Base-by-base conservation (phyloP, 768 basidiomycete genomes). In the Tricholomella constricta region DNA sequence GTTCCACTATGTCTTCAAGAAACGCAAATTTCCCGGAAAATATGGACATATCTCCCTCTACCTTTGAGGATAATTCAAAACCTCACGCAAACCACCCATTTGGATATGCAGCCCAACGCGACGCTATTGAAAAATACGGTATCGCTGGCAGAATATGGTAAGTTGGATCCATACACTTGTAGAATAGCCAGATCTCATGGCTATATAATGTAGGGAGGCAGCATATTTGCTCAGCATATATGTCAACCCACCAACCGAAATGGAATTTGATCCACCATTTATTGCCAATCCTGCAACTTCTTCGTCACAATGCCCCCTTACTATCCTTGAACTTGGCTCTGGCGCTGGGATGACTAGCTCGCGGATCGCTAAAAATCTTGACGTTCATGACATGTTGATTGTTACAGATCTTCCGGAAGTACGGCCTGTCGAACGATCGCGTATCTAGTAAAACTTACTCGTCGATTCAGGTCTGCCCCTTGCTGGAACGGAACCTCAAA, bases 61-160 rank as follows among this genome's bases (percentile, higher is more conserved):
- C 15, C 35, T 40, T 14, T 7, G 55, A 57, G 11, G 44, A 55
- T 26, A 41, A 51, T 4, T 29, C 41, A 6, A 2, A 15, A 15
- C 26, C 12, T 23, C 27, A 45, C 38, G 9, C 27, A 3, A 45
- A 38, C 15, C 45, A 57, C 15, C 45, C 51, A 6, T 79, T 75
- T 60, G 67, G 70, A 20, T 43, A 55, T 7, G 45, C 58, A 27
- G 73, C 74, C 4, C 88, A 89, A 66, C 71, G 72, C 51, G 66
- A 74, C 14, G 82, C 87, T 5, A 94, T 94, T 48, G 69, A 75
- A 14, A 73, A 72, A 59, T 92, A 88, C 64, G 91, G 91, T 4
- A 94, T 94, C 51, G 92, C 91, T 7, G 89, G 91, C 27, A 77
- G 89, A 68, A 84, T 94, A 42, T 94, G 91, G 92, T 89, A 75